Conservation (phyloP, 2,329 filamentous ascomycete genomes). For the Claviceps fusiformis region DNA sequence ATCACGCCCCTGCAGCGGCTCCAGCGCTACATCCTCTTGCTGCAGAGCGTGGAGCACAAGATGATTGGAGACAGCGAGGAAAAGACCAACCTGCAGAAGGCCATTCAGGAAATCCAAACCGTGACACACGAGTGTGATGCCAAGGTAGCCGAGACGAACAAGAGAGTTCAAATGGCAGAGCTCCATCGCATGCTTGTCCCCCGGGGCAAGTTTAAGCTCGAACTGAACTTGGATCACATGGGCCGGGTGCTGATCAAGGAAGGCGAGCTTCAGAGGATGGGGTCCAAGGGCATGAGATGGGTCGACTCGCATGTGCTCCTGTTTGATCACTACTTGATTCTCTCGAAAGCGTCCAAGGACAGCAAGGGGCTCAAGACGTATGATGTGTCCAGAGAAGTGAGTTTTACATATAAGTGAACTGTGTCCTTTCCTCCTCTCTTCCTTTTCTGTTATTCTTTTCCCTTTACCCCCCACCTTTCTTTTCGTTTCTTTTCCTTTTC, state of each 20-base stretch:
- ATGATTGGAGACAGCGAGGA: constrained; percentile 78
- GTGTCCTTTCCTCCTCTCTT: too few species aligned
- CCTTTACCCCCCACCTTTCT: too few species aligned
- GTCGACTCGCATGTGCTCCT: constrained; percentile 86
- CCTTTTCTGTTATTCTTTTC: too few species aligned
- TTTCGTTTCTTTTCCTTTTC: too few species aligned
- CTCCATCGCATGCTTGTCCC: constrained; percentile 72
- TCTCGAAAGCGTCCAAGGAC: constrained; percentile 68
- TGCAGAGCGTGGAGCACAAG: constrained; percentile 72
- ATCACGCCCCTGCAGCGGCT: constrained; percentile 87
- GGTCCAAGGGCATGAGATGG: constrained; percentile 81
- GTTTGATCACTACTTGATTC: constrained; percentile 91
- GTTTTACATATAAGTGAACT: constrained; percentile 9
- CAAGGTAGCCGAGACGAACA: constrained; percentile 82
- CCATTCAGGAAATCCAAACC: constrained; percentile 80
- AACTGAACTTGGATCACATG: constrained; percentile 87
- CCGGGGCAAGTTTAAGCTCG: constrained; percentile 65
- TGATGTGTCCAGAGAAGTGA: constrained; percentile 80
- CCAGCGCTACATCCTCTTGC: constrained; percentile 75
- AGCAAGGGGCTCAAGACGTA: constrained; percentile 68
- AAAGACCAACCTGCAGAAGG: constrained; percentile 67
- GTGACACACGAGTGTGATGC: constrained; percentile 86
- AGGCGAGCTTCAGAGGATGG: constrained; percentile 79
- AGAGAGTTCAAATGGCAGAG: constrained; percentile 80
- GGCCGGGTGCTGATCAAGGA: constrained; percentile 79